These are phyloP conservation scores for Candida caryicola DNA, from an alignment of 805 yeast genomes.

Conservation along the genomic window DNA sequence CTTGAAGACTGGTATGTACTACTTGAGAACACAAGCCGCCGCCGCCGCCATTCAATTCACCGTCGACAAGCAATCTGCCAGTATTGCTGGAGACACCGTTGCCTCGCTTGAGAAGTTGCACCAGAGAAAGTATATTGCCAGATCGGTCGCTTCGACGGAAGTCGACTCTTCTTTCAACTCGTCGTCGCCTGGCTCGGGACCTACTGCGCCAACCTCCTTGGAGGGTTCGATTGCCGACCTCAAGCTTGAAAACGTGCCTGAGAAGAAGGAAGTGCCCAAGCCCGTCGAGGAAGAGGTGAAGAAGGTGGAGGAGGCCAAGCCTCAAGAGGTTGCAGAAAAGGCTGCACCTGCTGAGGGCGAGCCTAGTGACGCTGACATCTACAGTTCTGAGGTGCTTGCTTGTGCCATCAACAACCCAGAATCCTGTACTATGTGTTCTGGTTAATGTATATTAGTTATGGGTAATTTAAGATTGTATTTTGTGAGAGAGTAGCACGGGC, in stretches of 20 bases:
- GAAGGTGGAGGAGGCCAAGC: conserved; percentile 6
- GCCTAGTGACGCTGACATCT: conserved; percentile 83
- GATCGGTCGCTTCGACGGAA: conserved; percentile 11
- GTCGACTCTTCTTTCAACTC: conserved; percentile 22
- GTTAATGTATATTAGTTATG: conserved; percentile 43
- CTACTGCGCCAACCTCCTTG: conserved; percentile 42
- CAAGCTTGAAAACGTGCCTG: conserved; percentile 27
- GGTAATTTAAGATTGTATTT: conserved; percentile 1
- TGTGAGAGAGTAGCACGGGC: too few species aligned
- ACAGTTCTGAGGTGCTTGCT: conserved; percentile 88
- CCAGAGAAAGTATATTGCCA: conserved; percentile 35
- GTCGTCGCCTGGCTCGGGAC: conserved; percentile 23
- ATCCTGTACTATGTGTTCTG: conserved; percentile 98
- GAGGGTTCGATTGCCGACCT: conserved; percentile 48
- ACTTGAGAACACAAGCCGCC: conserved; percentile 86
- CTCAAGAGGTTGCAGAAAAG: not conserved
- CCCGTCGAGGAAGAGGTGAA: conserved; percentile 13
- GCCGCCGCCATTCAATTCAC: conserved; percentile 92
- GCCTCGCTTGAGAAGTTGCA: conserved; percentile 40
- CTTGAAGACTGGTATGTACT: conserved; percentile 41
- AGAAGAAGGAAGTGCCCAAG: conserved; percentile 7
- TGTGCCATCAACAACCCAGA: conserved; percentile 97
- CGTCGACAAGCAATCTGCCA: conserved; percentile 44
- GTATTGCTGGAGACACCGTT: conserved; percentile 35
- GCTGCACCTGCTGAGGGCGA: conserved; percentile 37